Base-by-base conservation (phyloP, 257 asterid species). In the Solanum neorickii region DNA sequence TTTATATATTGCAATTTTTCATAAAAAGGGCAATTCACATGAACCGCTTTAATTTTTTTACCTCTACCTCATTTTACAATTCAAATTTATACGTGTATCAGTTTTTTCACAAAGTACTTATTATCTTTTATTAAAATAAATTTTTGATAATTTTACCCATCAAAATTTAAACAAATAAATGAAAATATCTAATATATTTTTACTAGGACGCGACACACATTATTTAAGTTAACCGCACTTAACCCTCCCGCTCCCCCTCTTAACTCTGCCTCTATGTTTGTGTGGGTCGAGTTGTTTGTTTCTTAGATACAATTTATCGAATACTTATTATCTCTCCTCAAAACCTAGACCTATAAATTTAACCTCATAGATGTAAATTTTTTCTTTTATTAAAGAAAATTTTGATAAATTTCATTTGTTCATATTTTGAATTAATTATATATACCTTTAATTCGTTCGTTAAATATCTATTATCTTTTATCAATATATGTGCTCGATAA, bases 111-210 rank as follows among this genome's bases (percentile, higher is more conserved):
- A 37, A 7, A 0, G 16, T 31, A 8, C 20, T 21, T 29, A 7
- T 0, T 3, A 4, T 4, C 3, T 29, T 29, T 69, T 7, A 29
- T 69, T 2, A 31, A 69, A 2, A 69, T 0, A 7, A 29, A 0
- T 69, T 12, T 3, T 29, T 4, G 12, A 69, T 33, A 15, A 69
- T 15, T 69, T 6, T 69, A 56, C 0, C 11, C 11, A 27, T 68
- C 0, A 6, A 27, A 68, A 68, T 16, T 27, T 27, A 29, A 1
- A 68, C 5, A 60, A 21, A 60, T 68, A 0, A 68, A 68, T 27
- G 14, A 2, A 27, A 68, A 5, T 3, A 2, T 3, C 6, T 68
- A 12, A 7, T 21, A 27, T 8, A 6, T 13, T 1, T 68, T 68
- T 13, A 68, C 21, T 7, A 27, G 29, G 39, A 29, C 9, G 65